phyloP scores from a whole-genome alignment of 139 green algal genomes.

The Tetraselmis striata region DNA sequence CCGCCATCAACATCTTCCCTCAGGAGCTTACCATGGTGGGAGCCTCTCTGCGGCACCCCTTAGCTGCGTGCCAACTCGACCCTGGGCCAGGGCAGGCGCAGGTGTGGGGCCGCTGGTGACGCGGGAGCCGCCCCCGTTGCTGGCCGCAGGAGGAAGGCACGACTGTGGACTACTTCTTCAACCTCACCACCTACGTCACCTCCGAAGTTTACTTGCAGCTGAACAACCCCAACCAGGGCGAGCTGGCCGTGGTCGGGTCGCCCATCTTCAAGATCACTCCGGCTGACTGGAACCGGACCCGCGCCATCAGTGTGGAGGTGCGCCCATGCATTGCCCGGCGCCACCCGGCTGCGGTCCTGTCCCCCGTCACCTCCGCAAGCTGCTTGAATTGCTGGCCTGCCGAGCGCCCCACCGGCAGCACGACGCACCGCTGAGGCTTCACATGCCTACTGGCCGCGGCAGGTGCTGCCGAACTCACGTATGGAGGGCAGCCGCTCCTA shows the following conservation, averaged over 20 bases:
- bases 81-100: not conserved
- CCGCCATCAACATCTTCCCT: not conserved
- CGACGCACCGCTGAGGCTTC: too few species aligned
- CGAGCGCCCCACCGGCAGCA: too few species aligned
- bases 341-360: too few species aligned
- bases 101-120: too few species aligned
- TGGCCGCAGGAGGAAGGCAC: not conserved
- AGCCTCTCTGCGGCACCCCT: not conserved
- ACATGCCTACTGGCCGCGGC: too few species aligned
- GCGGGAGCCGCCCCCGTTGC: too few species aligned
- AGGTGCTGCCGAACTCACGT: not conserved
- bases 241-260: not conserved
- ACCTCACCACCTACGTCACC: not conserved
- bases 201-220: not conserved
- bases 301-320: not conserved
- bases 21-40: not conserved
- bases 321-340: too few species aligned
- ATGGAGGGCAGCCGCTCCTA: not conserved
- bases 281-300: not conserved
- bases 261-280: not conserved
- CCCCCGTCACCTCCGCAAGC: too few species aligned
- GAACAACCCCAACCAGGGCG: not conserved
- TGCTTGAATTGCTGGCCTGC: too few species aligned
- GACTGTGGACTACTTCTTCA: not conserved
- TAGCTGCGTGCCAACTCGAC: not conserved